phyloP scores from a whole-genome alignment of 1,284 basidiomycete species.

The Heterobasidion parviporum region DNA sequence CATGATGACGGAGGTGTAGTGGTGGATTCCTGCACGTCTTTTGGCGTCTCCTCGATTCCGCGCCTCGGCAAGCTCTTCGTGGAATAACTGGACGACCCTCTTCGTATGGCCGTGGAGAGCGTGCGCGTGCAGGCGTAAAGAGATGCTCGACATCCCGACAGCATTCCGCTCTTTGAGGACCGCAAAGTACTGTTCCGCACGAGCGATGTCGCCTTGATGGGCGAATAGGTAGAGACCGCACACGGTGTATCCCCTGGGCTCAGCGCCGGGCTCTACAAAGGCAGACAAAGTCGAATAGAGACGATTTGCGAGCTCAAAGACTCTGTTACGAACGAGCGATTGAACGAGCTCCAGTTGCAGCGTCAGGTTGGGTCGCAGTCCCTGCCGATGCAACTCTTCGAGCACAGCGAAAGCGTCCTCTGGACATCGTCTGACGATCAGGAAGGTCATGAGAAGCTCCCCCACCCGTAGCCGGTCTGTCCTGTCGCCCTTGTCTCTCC shows the following conservation, averaged over 20 bases:
- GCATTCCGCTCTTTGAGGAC: conserved; percentile 23
- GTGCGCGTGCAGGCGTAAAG: conserved; percentile 45
- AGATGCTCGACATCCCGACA: conserved; percentile 24
- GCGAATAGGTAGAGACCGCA: conserved; percentile 44
- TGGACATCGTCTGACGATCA: conserved; percentile 22
- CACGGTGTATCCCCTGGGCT: conserved; percentile 22
- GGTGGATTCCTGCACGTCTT: conserved; percentile 32
- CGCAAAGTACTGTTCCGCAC: conserved; percentile 36
- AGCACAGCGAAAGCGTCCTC: conserved; percentile 37
- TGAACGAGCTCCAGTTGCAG: conserved; percentile 33
- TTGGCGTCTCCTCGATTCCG: background rate
- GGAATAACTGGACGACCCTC: conserved; percentile 43
- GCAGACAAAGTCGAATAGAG: conserved; percentile 21
- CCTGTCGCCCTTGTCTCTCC: conserved; percentile 15
- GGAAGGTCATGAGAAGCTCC: conserved; percentile 32
- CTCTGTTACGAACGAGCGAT: conserved; percentile 31
- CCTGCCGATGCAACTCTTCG: conserved; percentile 29
- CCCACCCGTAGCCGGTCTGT: conserved; percentile 24
- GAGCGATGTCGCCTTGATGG: conserved; percentile 37
- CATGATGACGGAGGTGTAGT: conserved; percentile 52
- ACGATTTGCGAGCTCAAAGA: conserved; percentile 34
- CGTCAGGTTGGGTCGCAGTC: conserved; percentile 20
- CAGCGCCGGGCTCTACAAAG: conserved; percentile 10
- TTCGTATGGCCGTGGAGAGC: conserved; percentile 35
- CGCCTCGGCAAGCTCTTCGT: conserved; percentile 38